These are phyloP conservation scores for Paecilomyces dactylethromorphus DNA, from an alignment of 2,329 filamentous ascomycete species.

Conservation along the genomic window DNA sequence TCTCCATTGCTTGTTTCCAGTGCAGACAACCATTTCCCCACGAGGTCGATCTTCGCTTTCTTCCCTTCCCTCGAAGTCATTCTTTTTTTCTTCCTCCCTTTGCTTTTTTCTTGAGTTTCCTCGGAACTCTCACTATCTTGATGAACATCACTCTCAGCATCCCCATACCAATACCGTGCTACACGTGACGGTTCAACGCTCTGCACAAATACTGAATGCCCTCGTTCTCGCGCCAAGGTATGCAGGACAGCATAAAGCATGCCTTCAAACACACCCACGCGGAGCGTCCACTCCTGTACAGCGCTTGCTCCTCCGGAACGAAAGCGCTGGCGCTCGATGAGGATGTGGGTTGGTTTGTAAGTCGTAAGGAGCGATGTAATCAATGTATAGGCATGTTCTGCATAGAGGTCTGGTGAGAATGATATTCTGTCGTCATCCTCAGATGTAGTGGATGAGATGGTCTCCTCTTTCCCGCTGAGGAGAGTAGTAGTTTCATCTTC, in stretches of 20 bases:
- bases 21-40: constrained; percentile 47
- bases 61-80: constrained; percentile 28
- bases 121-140: constrained; percentile 2
- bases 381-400: constrained; percentile 50
- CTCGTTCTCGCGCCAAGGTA: constrained; percentile 44
- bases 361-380: constrained; percentile 42
- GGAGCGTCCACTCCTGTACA: constrained; percentile 74
- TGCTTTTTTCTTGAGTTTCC: constrained; percentile 4
- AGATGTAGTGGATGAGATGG: background rate
- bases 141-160: constrained; percentile 7
- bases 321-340: constrained; percentile 62
- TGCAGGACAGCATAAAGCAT: constrained; percentile 69
- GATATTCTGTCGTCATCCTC: constrained; percentile 12
- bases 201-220: constrained; percentile 40
- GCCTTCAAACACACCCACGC: constrained; percentile 74
- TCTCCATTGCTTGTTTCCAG: constrained; percentile 20
- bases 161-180: constrained; percentile 48
- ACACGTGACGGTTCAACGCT: constrained; percentile 51
- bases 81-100: constrained; percentile 14
- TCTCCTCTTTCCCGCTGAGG: background rate
- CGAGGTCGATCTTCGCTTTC: constrained; percentile 56
- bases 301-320: constrained; percentile 58
- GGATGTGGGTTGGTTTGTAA: constrained; percentile 58
- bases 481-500: background rate
- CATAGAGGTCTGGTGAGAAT: constrained; percentile 50